A percentile compares a stretch with the other conserved stretches of the same genome.
Evolutionary conservation across 2,329 filamentous ascomycete genomes (phyloP).

Genomic region (Cordyceps cateniannulata): DNA sequence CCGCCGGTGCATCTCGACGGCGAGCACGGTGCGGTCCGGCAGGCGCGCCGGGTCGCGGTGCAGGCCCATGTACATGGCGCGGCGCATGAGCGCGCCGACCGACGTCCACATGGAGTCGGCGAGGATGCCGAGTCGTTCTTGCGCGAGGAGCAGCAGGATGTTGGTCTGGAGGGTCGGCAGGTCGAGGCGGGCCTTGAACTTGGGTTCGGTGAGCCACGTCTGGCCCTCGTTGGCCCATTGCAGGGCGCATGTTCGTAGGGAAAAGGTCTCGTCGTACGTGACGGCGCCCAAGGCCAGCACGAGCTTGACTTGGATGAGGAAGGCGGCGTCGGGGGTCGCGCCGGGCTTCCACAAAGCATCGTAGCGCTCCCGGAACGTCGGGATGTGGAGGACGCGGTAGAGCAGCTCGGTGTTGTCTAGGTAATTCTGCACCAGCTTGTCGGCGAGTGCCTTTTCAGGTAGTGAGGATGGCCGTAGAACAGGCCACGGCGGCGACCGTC

Average conservation of each 20-base stretch:
- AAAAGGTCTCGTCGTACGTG: constrained; percentile 43
- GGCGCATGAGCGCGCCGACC: constrained; percentile 36
- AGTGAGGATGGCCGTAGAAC: constrained; percentile 34
- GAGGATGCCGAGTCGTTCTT: constrained; percentile 30
- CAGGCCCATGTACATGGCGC: constrained; percentile 43
- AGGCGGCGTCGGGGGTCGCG: constrained; percentile 29
- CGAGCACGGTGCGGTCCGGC: constrained; percentile 27
- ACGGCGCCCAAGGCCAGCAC: constrained; percentile 51
- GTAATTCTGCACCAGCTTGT: constrained; percentile 43
- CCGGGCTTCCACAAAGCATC: constrained; percentile 41
- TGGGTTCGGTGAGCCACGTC: constrained; percentile 46
- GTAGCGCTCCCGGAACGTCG: constrained; percentile 41
- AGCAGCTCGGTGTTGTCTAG: constrained; percentile 40
- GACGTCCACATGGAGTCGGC: constrained; percentile 43
- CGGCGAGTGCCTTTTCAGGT: constrained; percentile 38
- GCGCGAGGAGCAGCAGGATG: constrained; percentile 38
- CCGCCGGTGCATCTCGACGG: constrained; percentile 41
- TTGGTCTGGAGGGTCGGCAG: constrained; percentile 44
- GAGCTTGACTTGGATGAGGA: constrained; percentile 51
- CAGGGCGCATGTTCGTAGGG: constrained; percentile 41
- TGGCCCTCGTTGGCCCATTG: constrained; percentile 53
- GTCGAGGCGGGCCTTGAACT: constrained; percentile 44
- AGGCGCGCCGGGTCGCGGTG: constrained; percentile 41
- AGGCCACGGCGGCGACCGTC: constrained; percentile 42
- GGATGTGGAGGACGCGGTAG: constrained; percentile 45